These are phyloP conservation scores for Solanum dulcamara DNA, from an alignment of 257 asterid genomes.

Conservation along the genomic window DNA sequence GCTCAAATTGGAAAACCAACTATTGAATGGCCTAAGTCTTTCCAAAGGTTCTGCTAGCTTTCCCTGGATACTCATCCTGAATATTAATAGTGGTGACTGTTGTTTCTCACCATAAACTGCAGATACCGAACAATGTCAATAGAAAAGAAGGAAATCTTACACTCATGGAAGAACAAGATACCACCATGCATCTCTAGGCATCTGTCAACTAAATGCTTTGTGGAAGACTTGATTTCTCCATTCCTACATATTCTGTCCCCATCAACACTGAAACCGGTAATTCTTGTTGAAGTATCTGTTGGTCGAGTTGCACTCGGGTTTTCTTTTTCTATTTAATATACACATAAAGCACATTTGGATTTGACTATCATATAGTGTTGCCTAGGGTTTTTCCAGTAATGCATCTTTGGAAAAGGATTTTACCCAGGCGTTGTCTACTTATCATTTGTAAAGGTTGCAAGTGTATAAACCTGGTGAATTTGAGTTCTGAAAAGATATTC, in stretches of 20 bases:
- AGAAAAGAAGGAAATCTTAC: slow-evolving; percentile 72
- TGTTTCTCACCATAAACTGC: slow-evolving; percentile 12
- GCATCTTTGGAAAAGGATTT: not conserved
- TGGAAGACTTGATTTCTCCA: slow-evolving; percentile 70
- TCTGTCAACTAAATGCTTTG: slow-evolving; percentile 66
- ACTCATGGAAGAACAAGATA: slow-evolving; percentile 63
- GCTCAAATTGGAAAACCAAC: slow-evolving; percentile 72
- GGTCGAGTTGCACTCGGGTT: not conserved
- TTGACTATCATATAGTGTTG: not conserved
- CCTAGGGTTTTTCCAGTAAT: not conserved
- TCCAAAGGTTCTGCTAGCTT: slow-evolving; percentile 49
- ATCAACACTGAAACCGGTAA: slow-evolving; percentile 82
- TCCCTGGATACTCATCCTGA: not conserved
- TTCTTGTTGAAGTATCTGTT: slow-evolving; percentile 1
- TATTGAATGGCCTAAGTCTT: slow-evolving; percentile 94
- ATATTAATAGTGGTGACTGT: not conserved
- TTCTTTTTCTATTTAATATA: not conserved
- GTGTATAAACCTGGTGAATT: not conserved
- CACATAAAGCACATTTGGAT: not conserved
- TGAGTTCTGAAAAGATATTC: not conserved
- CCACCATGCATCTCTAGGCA: slow-evolving; percentile 81
- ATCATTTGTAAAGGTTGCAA: not conserved
- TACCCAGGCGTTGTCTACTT: not conserved
- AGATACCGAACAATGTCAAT: slow-evolving; percentile 52
- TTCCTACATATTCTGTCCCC: slow-evolving; percentile 85